Evolutionary conservation across 148 eudicot genomes (phyloP).

Genomic region (Cornus florida): DNA sequence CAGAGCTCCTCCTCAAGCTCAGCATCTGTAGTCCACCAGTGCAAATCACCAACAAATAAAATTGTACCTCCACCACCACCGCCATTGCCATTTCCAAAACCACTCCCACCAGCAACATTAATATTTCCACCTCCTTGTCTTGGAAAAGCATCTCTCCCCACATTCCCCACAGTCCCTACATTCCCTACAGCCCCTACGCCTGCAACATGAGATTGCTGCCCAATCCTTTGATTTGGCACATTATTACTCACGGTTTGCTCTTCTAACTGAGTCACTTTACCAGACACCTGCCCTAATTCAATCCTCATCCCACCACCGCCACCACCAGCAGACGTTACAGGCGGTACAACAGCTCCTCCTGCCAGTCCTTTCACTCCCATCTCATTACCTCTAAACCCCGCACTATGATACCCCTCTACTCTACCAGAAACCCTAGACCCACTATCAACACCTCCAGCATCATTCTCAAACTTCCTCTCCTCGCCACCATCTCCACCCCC

Average conservation of each 20-base stretch:
- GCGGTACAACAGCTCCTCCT: neutral
- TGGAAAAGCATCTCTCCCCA: constrained; percentile 36
- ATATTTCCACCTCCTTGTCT: constrained; percentile 49
- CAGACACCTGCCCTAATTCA: constrained; percentile 50
- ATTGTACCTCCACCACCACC: constrained; percentile 53
- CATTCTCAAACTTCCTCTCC: constrained; percentile 36
- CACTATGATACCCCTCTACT: constrained; percentile 45
- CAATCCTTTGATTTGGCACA: constrained; percentile 30
- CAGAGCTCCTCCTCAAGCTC: constrained; percentile 71
- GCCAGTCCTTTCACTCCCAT: constrained; percentile 18
- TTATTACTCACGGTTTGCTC: constrained; percentile 33
- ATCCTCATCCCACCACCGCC: constrained; percentile 45
- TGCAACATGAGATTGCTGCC: constrained; percentile 33
- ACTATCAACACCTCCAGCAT: constrained; percentile 14
- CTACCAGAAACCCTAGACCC: constrained; percentile 29
- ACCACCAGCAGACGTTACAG: constrained; percentile 29
- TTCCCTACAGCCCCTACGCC: constrained; percentile 29
- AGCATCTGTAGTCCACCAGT: constrained; percentile 98
- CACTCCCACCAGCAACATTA: constrained; percentile 41
- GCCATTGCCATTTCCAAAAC: constrained; percentile 24
- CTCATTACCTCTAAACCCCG: constrained; percentile 38
- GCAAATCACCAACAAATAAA: constrained; percentile 87
- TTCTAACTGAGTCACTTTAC: constrained; percentile 46
- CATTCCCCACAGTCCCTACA: constrained; percentile 24
- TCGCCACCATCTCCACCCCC: constrained; percentile 16